phyloP scores from a whole-genome alignment of 208 protist genomes.

The Trypanosoma congolense region DNA sequence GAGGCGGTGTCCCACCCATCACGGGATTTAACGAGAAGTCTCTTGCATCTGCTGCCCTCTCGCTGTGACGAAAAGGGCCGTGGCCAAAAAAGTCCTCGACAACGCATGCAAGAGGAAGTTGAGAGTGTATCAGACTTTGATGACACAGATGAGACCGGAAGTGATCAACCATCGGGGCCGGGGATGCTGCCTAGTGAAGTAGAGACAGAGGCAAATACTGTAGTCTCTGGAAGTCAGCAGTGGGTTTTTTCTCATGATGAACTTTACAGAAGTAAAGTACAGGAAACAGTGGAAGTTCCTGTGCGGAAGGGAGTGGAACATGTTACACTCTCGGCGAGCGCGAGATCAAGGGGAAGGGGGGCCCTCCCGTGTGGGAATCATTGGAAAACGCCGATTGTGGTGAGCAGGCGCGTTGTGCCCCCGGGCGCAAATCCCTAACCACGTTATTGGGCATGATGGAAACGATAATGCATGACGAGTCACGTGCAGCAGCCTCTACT shows the following conservation, averaged over 20 bases:
- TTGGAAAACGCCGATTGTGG: not conserved
- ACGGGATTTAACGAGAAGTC: slow-evolving; percentile 29
- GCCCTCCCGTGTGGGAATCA: no score
- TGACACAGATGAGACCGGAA: slow-evolving; percentile 6
- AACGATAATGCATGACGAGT: no score
- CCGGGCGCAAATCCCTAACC: not conserved
- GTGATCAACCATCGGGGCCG: not conserved
- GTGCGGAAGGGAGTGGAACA: no score
- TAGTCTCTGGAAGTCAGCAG: not conserved
- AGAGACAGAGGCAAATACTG: not conserved
- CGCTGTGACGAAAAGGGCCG: not conserved
- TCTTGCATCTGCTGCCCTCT: slow-evolving; percentile 38
- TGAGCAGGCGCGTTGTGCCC: not conserved
- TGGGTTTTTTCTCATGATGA: no score
- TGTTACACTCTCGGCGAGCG: no score
- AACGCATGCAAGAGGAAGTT: not conserved
- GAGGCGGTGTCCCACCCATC: not conserved
- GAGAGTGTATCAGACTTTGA: slow-evolving; percentile 22
- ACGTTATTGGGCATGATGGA: not conserved
- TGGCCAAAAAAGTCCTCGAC: no score
- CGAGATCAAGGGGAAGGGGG: no score
- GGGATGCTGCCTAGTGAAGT: not conserved
- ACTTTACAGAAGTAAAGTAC: no score
- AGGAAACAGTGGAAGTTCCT: no score
- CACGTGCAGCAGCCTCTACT: not conserved